Base-by-base conservation (phyloP, 1,284 basidiomycete genomes). In the Heliocybe sulcata region DNA sequence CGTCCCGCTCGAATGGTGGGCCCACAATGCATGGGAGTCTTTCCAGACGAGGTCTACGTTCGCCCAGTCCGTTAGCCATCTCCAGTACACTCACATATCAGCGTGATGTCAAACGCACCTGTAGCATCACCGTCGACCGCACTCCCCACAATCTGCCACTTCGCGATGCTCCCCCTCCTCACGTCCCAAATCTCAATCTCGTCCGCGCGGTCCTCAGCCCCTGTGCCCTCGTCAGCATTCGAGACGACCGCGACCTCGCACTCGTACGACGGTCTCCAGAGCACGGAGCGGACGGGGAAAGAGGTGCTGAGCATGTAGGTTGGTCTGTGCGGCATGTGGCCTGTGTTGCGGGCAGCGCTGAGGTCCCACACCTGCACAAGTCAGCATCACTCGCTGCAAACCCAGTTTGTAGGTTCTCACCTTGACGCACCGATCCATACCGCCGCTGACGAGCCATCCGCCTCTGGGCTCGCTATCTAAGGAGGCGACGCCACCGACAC, bases 141-240 rank as follows among this genome's bases (percentile, higher is more conserved):
- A 14, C 79, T 81, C 20, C 81, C 81, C 20, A 75, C 76, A 3
- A 94, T 75, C 0, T 80, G 77, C 82, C 92, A 94, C 68, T 94
- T 94, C 3, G 89, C 83, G 48, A 94, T 77, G 76, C 88, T 88
- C 2, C 83, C 81, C 35, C 92, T 74, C 38, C 92, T 76, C 0
- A 92, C 90, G 65, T 95, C 92, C 92, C 92, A 95, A 19, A 94
- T 84, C 64, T 94, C 91, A 22, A 94, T 76, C 0, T 79, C 71
- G 63, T 89, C 85, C 8, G 65, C 59, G 53, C 68, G 67, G 48
- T 69, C 68, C 35, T 69, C 70, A 38, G 69, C 63, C 33, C 76
- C 73, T 56, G 81, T 80, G 54, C 87, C 87, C 2, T 78, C 76
- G 57, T 84, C 85, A 8, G 87, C 76, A 57, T 85, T 85, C 9